Percentiles rank a stretch among this genome's conserved stretches.
These are phyloP conservation scores for Psilocybe cubensis DNA, from an alignment of 768 basidiomycete species.

Conservation along the genomic window DNA sequence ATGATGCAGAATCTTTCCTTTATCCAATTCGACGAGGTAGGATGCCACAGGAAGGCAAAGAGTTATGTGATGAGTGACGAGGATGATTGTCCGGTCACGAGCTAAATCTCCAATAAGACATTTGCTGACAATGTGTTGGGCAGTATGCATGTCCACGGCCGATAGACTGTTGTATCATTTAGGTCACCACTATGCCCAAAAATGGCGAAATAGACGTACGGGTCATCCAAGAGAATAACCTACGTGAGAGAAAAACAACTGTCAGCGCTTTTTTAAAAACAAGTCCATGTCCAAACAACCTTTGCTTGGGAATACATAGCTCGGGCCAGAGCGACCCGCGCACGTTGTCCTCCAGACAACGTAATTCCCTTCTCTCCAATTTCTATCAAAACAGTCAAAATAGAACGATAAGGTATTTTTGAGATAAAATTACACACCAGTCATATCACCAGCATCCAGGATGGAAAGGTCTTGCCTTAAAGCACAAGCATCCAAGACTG, in stretches of 20 bases:
- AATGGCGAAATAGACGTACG: constrained; percentile 43
- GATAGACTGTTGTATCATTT: constrained; percentile 50
- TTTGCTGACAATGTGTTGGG: constrained; percentile 64
- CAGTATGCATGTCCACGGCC: constrained; percentile 80
- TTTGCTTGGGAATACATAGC: constrained; percentile 77
- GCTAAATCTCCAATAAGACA: constrained; percentile 69
- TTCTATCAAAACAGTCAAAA: constrained; percentile 36
- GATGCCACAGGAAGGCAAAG: constrained; percentile 71
- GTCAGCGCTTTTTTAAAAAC: neutral
- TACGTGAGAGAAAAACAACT: constrained; percentile 18
- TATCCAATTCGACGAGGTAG: constrained; percentile 65
- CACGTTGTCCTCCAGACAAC: constrained; percentile 74
- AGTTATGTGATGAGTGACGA: constrained; percentile 83
- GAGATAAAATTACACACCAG: constrained; percentile 44
- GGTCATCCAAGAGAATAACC: constrained; percentile 72
- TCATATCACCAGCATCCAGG: constrained; percentile 78
- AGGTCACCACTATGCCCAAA: neutral
- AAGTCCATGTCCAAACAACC: constrained; percentile 30
- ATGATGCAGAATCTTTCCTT: constrained; percentile 51
- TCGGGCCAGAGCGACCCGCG: constrained; percentile 76
- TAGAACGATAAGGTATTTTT: neutral
- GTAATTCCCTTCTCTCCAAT: constrained; percentile 85
- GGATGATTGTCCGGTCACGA: constrained; percentile 68
- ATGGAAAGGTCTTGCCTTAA: constrained; percentile 71
- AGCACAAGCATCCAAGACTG: constrained; percentile 76